Evolutionary conservation across 306 rosid species (phyloP).

Genomic region (Mimosa pudica): DNA sequence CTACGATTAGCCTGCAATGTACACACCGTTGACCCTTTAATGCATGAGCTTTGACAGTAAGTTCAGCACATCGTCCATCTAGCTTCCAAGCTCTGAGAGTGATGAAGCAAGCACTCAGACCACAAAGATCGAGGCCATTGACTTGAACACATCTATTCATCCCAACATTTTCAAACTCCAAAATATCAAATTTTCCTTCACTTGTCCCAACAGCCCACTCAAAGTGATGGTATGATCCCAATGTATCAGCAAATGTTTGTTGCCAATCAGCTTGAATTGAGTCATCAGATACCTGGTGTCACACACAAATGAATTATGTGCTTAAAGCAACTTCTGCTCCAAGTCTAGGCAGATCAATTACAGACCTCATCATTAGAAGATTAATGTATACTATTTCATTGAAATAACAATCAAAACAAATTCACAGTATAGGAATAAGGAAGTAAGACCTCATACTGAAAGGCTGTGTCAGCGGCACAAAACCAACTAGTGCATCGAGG

Average conservation of each 20-base stretch:
- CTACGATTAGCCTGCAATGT: conserved; percentile 87
- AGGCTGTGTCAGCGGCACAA: conserved; percentile 93
- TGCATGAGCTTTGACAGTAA: conserved; percentile 94
- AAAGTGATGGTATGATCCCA: conserved; percentile 86
- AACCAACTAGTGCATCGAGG: conserved; percentile 99
- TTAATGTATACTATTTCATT: conserved; percentile 12
- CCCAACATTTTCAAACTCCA: conserved; percentile 95
- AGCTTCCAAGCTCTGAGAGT: conserved; percentile 93
- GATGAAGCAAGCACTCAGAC: conserved; percentile 79
- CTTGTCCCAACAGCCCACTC: conserved; percentile 99
- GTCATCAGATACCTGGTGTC: conserved; percentile 78
- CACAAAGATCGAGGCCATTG: conserved; percentile 81
- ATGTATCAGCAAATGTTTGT: conserved; percentile 81
- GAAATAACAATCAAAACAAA: conserved; percentile 37
- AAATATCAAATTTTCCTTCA: conserved; percentile 94
- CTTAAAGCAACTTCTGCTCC: conserved; percentile 24
- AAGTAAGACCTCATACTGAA: conserved; percentile 89
- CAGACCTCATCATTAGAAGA: conserved; percentile 18
- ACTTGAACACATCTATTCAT: conserved; percentile 76
- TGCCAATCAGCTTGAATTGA: conserved; percentile 90
- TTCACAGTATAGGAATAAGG: conserved; percentile 36
- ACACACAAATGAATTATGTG: conserved; percentile 28
- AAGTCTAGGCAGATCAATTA: conserved; percentile 25
- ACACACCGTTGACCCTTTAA: conserved; percentile 93
- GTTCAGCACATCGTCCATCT: conserved; percentile 91